A percentile compares a stretch with the other conserved stretches of the same genome.
Conservation (phyloP, 768 basidiomycete genomes). For the Hericium erinaceus region DNA sequence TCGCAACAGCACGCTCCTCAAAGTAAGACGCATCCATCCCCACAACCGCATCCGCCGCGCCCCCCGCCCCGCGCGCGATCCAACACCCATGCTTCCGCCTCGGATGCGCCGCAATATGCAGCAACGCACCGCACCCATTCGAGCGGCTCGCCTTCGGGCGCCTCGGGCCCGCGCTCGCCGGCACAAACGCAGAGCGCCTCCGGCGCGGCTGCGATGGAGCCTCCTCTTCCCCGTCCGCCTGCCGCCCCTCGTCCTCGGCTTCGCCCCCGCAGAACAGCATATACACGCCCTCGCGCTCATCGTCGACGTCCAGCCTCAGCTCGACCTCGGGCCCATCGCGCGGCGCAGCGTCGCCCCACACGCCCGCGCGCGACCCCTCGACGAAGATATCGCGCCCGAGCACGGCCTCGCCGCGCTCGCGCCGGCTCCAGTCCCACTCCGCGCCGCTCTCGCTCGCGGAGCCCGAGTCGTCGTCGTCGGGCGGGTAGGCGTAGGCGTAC, state of each 20-base stretch:
- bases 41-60: constrained; percentile 46
- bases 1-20: constrained; percentile 36
- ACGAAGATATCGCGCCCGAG: constrained; percentile 1
- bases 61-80: constrained; percentile 36
- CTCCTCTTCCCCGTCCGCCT: constrained; percentile 19
- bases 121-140: constrained; percentile 56
- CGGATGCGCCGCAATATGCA: constrained; percentile 48
- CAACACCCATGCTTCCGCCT: constrained; percentile 45
- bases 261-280: constrained; percentile 33
- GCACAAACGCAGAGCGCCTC: constrained; percentile 17
- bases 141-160: constrained; percentile 20
- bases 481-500: neutral
- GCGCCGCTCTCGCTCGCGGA: constrained; percentile 4
- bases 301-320: constrained; percentile 15
- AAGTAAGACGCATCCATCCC: constrained; percentile 52
- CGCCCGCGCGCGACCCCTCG: constrained; percentile 2
- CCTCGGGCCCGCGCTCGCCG: constrained; percentile 11
- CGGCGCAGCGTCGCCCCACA: constrained; percentile 6
- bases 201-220: constrained; percentile 19
- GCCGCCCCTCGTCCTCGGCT: neutral
- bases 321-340: constrained; percentile 5
- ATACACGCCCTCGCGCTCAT: constrained; percentile 20
- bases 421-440: constrained; percentile 2
- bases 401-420: constrained; percentile 3
- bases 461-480: neutral